Conservation (phyloP, 2,329 filamentous ascomycete species). For the Penicillium sp. region DNA sequence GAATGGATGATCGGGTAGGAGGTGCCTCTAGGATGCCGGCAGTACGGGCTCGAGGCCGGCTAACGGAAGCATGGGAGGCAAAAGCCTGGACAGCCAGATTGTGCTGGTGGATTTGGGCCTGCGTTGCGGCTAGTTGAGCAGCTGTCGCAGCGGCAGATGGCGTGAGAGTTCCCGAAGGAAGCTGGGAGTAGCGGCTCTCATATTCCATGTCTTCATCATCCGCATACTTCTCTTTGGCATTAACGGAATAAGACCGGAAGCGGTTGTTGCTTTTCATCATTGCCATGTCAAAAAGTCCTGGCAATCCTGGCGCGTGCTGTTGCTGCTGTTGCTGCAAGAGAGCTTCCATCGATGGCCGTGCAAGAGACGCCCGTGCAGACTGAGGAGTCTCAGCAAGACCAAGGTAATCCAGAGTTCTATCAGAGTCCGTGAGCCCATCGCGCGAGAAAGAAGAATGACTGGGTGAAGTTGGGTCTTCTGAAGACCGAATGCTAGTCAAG, state of each 20-base stretch:
- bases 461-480: constrained; percentile 83
- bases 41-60: constrained; percentile 82
- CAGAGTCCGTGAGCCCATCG: constrained; percentile 80
- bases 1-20: constrained; percentile 61
- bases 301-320: constrained; percentile 45
- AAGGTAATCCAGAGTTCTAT: constrained; percentile 92
- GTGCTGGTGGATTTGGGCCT: constrained; percentile 77
- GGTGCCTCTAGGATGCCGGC: constrained; percentile 86
- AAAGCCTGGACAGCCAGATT: constrained; percentile 93
- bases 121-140: constrained; percentile 60
- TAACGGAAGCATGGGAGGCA: constrained; percentile 77
- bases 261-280: constrained; percentile 79
- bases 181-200: constrained; percentile 56
- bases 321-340: constrained; percentile 50
- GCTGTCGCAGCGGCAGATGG: constrained; percentile 58
- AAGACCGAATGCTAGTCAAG: constrained; percentile 83
- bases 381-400: constrained; percentile 93
- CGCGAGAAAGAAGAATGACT: constrained; percentile 82
- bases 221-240: constrained; percentile 96
- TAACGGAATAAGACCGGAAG: constrained; percentile 96
- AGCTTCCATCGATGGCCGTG: constrained; percentile 58
- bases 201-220: constrained; percentile 83
- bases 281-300: constrained; percentile 71
- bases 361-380: constrained; percentile 70
- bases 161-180: constrained; percentile 61